Base-by-base conservation (phyloP, 2,329 filamentous ascomycete species). In the Ophiostoma fasciatum region DNA sequence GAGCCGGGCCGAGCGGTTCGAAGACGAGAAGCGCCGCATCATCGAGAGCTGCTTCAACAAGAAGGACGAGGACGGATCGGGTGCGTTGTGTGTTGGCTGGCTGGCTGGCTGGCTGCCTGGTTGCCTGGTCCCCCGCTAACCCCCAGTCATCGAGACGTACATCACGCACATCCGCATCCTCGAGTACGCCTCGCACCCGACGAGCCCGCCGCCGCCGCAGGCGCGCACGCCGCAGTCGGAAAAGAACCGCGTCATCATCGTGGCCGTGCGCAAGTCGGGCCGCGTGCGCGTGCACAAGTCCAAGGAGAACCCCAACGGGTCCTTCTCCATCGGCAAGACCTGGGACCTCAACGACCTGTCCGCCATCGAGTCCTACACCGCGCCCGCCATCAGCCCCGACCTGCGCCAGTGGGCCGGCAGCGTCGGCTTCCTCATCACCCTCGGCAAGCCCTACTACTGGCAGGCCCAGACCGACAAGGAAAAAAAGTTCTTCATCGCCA, bases 401-500 rank as follows among this genome's bases (percentile, higher is more conserved):
- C 46, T 70, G 66, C 56, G 79, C 68, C 58, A 79, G 52, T 93
- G 82, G 82, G 88, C 84, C 17, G 78, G 80, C 35, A 78, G 78
- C 39, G 74, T 75, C 30, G 90, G 90, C 13, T 96, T 98, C 52
- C 65, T 80, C 19, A 83, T 96, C 34, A 90, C 78, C 2, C 71
- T 98, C 20, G 79, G 81, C 19, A 98, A 98, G 56, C 82, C 85
- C 0, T 98, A 98, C 59, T 98, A 90, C 56, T 98, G 90, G 90
- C 76, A 93, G 56, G 85, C 90, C 23, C 78, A 84, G 45, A 90
- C 83, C 1, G 71, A 82, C 36, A 94, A 94, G 61, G 90, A 98
- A 60, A 96, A 94, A 65, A 88, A 94, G 53, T 96, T 96, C 60
- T 98, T 98, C 58, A 90, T 98, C 50, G 85, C 82, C 23, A 94